A percentile compares a stretch with the other conserved stretches of the same genome.
phyloP scores from a whole-genome alignment of 805 yeast species.

The Wickerhamiella lipophila region DNA sequence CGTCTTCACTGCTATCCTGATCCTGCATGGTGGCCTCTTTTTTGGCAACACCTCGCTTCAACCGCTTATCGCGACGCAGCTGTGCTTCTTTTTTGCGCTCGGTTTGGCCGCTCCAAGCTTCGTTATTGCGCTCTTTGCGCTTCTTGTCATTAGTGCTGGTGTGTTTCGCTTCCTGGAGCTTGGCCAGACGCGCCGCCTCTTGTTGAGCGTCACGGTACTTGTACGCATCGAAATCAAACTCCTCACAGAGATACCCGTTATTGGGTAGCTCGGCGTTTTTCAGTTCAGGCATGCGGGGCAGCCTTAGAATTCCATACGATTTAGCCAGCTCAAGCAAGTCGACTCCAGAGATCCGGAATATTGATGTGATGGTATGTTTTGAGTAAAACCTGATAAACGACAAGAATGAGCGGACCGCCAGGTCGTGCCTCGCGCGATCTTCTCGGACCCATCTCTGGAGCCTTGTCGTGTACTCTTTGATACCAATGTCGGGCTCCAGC shows the following conservation, averaged over 20 bases:
- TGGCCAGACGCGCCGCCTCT: constrained; percentile 50
- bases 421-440: constrained; percentile 74
- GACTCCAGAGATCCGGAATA: constrained; percentile 59
- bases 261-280: constrained; percentile 41
- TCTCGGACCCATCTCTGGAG: constrained; percentile 45
- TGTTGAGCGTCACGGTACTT: constrained; percentile 50
- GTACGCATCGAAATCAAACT: constrained; percentile 55
- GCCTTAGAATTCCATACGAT: constrained; percentile 64
- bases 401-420: constrained; percentile 66
- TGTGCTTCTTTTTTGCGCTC: constrained; percentile 49
- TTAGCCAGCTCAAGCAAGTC: constrained; percentile 63
- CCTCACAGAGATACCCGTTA: constrained; percentile 61
- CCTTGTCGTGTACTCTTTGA: constrained; percentile 19
- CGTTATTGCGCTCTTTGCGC: constrained; percentile 15
- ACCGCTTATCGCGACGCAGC: constrained; percentile 55
- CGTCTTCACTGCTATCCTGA: constrained; percentile 32
- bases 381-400: constrained; percentile 73
- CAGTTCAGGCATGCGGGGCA: constrained; percentile 92
- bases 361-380: constrained; percentile 78
- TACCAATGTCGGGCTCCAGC: constrained; percentile 3
- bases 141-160: constrained; percentile 30
- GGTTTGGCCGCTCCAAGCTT: constrained; percentile 68
- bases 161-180: constrained; percentile 34
- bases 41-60: constrained; percentile 44
- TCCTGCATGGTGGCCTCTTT: constrained; percentile 23